phyloP scores from a whole-genome alignment of 805 yeast genomes.

The Scheffersomyces amazonensis region DNA sequence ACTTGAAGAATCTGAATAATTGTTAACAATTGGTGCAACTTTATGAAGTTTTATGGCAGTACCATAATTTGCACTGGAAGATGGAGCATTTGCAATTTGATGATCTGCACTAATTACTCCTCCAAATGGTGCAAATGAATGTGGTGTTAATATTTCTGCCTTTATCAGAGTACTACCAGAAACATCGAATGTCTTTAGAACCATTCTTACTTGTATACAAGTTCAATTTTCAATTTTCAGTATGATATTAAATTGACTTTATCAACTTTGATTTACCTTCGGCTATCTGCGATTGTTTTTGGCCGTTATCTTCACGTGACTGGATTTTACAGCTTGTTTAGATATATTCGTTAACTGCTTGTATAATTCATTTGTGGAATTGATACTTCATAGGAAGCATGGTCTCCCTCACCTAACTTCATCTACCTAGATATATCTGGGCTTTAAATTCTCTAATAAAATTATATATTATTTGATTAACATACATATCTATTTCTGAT shows the following conservation, averaged over 20 bases:
- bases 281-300: conserved; percentile 2
- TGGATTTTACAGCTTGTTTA: too few species aligned
- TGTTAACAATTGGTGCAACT: conserved; percentile 66
- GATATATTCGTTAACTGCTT: too few species aligned
- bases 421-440: too few species aligned
- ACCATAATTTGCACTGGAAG: conserved; percentile 81
- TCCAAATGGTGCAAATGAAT: conserved; percentile 66
- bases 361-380: too few species aligned
- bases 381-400: too few species aligned
- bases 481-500: too few species aligned
- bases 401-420: too few species aligned
- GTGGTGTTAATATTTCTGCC: conserved; percentile 67
- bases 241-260: too few species aligned
- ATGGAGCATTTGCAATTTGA: conserved; percentile 48
- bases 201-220: too few species aligned
- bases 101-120: conserved; percentile 75
- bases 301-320: neutral
- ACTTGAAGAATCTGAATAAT: conserved; percentile 47
- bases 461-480: too few species aligned
- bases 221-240: too few species aligned
- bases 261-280: neutral
- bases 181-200: conserved; percentile 36
- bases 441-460: too few species aligned
- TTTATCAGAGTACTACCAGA: conserved; percentile 18
- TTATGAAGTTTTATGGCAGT: conserved; percentile 78